phyloP scores from a whole-genome alignment of 2,329 filamentous ascomycete genomes.

The Talaromyces sp. region DNA sequence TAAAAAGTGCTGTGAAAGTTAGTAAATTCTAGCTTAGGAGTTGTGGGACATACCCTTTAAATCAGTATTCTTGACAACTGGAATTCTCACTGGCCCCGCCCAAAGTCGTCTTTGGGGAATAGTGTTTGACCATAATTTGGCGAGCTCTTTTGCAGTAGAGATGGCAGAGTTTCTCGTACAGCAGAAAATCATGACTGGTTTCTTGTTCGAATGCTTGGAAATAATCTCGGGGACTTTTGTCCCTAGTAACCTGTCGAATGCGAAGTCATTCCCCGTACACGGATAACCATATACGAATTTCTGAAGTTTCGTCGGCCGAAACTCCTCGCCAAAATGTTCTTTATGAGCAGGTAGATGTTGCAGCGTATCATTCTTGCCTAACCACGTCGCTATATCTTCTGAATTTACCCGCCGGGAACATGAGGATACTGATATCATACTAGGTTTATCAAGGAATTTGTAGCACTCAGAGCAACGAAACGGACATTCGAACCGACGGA shows the following conservation, averaged over 20 bases:
- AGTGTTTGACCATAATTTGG: conserved; percentile 60
- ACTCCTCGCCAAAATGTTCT: conserved; percentile 73
- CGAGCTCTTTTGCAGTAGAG: conserved; percentile 63
- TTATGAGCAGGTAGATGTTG: conserved; percentile 61
- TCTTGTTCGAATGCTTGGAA: conserved; percentile 61
- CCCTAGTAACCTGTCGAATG: conserved; percentile 69
- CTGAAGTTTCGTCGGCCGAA: conserved; percentile 71
- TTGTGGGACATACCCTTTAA: conserved; percentile 50
- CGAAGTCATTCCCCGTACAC: conserved; percentile 65
- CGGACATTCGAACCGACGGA: conserved; percentile 70
- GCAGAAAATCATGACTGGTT: conserved; percentile 82
- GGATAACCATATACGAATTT: conserved; percentile 74
- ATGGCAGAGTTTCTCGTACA: conserved; percentile 70
- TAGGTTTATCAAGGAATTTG: too few species aligned
- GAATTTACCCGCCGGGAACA: too few species aligned
- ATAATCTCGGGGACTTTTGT: conserved; percentile 64
- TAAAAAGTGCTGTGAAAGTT: conserved; percentile 38
- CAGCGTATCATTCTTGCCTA: conserved; percentile 63
- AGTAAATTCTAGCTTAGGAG: not conserved
- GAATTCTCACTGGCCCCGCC: conserved; percentile 53
- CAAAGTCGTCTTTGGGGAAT: conserved; percentile 57
- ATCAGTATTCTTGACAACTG: conserved; percentile 57
- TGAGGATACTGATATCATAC: too few species aligned
- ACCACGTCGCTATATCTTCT: conserved; percentile 73
- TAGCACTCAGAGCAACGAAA: conserved; percentile 78